Base-by-base conservation (phyloP, 2,329 filamentous ascomycete genomes). In the Bretziella fagacearum region DNA sequence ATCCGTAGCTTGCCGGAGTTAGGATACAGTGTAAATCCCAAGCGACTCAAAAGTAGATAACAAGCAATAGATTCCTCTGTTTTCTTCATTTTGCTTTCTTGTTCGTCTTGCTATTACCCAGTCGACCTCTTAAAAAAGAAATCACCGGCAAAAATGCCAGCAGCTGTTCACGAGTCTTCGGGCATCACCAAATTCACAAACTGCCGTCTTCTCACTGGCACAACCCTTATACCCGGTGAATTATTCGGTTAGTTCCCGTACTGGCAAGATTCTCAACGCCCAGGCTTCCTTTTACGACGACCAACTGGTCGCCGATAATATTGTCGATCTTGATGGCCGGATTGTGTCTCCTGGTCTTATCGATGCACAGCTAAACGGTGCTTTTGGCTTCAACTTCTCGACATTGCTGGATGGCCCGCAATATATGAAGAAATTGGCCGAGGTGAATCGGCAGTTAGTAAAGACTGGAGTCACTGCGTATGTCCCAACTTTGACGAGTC, bases 351-450 rank as follows among this genome's bases (percentile, higher is more conserved):
- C 87, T 0, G 87, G 87, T 22, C 71, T 95, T 58, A 91, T 95
- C 55, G 87, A 95, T 54, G 81, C 81, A 45, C 87, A 95, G 62
- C 77, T 95, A 55, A 95, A 95, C 57, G 87, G 87, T 41, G 86
- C 83, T 7, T 89, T 86, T 56, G 86, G 86, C 48, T 93, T 94
- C 67, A 89, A 94, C 65, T 94, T 93, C 61, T 91, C 84, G 2
- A 76, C 77, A 1, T 68, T 85, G 7, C 75, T 82, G n/a, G 74
- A 81, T 56, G 75, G 73, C 62, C 63, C 68, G 25, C 68, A 72
- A 44, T 94, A 93, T 56, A 73, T 74, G 49, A 80, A 84, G 60
- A 77, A 75, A n/a, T 65, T 94, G 43, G 69, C 68, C 53, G 68
- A 76, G 49, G 69, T 89, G 51, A 91, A 91, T 62, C 74, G 68